Conservation (phyloP, 192 early-diverging fungal species). For the Backusella tuberculispora region DNA sequence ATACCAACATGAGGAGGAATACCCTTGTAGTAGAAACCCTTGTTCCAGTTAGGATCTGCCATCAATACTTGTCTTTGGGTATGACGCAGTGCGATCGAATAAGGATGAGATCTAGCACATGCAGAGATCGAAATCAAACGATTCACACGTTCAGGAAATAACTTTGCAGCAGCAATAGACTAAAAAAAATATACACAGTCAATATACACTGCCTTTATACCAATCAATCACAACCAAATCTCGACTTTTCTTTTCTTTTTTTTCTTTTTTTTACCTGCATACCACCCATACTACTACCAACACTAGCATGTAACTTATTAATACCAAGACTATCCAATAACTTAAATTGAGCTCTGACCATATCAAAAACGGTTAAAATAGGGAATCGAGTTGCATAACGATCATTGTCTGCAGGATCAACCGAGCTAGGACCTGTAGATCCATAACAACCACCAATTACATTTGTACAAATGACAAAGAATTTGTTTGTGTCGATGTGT, state of each 20-base stretch:
- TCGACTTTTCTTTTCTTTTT: neutral
- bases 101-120: constrained; percentile 93
- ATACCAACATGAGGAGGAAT: constrained; percentile 91
- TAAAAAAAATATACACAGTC: constrained; percentile 9
- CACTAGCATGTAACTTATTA: constrained; percentile 80
- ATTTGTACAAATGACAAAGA: constrained; percentile 96
- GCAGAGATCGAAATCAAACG: constrained; percentile 86
- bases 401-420: constrained; percentile 75
- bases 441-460: constrained; percentile 97
- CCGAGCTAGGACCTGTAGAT: constrained; percentile 85
- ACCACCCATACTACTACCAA: constrained; percentile 95
- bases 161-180: constrained; percentile 80
- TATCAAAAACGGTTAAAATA: constrained; percentile 91
- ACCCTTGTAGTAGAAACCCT: constrained; percentile 90
- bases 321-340: constrained; percentile 83
- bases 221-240: neutral
- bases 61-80: constrained; percentile 93
- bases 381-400: constrained; percentile 92
- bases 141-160: constrained; percentile 83
- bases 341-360: constrained; percentile 93
- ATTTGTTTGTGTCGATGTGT: constrained; percentile 91
- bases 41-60: constrained; percentile 95
- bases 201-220: neutral
- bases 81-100: constrained; percentile 92
- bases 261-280: constrained; percentile 66